phyloP scores from a whole-genome alignment of 202 grass and related monocot genomes.

The Musa balbisiana region DNA sequence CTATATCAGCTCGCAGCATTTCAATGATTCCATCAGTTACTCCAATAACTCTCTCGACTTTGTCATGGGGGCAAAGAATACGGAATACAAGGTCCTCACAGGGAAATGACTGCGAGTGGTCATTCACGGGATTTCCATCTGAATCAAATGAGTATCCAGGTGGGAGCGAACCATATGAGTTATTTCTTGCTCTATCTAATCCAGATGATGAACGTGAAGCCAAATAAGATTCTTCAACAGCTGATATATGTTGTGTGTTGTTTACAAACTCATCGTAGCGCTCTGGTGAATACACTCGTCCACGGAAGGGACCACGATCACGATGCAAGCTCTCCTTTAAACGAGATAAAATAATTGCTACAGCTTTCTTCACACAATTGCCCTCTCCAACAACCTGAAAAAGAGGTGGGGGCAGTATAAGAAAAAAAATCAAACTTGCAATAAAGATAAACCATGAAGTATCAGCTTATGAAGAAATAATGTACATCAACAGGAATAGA shows the following conservation, averaged over 20 bases:
- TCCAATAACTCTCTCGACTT: slow-evolving; percentile 56
- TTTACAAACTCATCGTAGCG: slow-evolving; percentile 48
- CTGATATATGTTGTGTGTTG: slow-evolving; percentile 39
- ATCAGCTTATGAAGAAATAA: not conserved
- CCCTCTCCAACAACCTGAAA: slow-evolving; percentile 77
- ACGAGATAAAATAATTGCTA: slow-evolving; percentile 66
- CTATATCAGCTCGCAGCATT: slow-evolving; percentile 67
- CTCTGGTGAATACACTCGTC: slow-evolving; percentile 62
- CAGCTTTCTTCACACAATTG: slow-evolving; percentile 76
- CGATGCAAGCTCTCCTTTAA: slow-evolving; percentile 94
- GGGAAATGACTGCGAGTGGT: slow-evolving; percentile 40
- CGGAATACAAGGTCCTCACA: slow-evolving; percentile 72
- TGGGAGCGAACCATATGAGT: slow-evolving; percentile 37
- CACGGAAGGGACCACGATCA: slow-evolving; percentile 69
- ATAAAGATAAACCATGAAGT: slow-evolving; percentile 8
- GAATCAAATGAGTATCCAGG: slow-evolving; percentile 69
- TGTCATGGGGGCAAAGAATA: slow-evolving; percentile 91
- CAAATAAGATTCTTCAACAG: slow-evolving; percentile 51
- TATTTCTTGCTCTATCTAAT: slow-evolving; percentile 57
- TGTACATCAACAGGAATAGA: no score
- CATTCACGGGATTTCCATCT: slow-evolving; percentile 53
- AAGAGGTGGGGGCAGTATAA: not conserved
- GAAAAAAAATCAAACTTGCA: not conserved
- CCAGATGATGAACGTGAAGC: slow-evolving; percentile 23
- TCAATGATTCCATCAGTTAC: slow-evolving; percentile 60